Percentiles rank a stretch among this genome's conserved stretches.
Evolutionary conservation across 208 protist genomes (phyloP).

Genomic region (Wallacemonas sp.): DNA sequence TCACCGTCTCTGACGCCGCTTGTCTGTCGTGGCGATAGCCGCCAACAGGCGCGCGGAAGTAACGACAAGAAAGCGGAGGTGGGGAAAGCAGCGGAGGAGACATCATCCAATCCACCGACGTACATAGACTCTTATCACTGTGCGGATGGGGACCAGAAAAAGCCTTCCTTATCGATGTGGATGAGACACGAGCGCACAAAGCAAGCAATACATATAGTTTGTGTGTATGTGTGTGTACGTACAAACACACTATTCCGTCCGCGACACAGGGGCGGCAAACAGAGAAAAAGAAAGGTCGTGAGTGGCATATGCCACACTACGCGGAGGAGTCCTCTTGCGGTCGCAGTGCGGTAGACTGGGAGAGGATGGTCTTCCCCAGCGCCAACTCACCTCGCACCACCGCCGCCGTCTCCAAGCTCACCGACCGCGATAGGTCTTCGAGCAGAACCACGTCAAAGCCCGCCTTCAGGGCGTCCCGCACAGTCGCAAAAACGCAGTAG

Average conservation of each 20-base stretch:
- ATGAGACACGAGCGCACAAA: slow-evolving; percentile 4
- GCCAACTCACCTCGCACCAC: slow-evolving; percentile 2
- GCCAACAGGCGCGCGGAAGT: too few relatives aligned
- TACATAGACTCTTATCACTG: too few relatives aligned
- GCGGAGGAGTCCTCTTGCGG: too few relatives aligned
- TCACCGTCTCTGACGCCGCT: too few relatives aligned
- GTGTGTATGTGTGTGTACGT: slow-evolving; percentile 3
- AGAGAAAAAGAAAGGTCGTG: slow-evolving; percentile 1
- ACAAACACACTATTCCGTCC: background rate
- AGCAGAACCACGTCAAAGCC: slow-evolving; percentile 57
- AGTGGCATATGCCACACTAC: background rate
- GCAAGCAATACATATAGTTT: background rate
- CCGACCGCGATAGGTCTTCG: slow-evolving; percentile 38
- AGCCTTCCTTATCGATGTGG: too few relatives aligned
- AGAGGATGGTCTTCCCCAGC: background rate
- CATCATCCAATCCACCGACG: too few relatives aligned
- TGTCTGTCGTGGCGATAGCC: too few relatives aligned
- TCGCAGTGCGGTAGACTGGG: background rate
- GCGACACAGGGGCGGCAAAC: background rate
- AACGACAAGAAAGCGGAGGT: too few relatives aligned
- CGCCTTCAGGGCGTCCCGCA: slow-evolving; percentile 32
- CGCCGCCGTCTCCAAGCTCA: slow-evolving; percentile 13
- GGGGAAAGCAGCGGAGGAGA: too few relatives aligned
- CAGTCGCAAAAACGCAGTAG: slow-evolving; percentile 69
- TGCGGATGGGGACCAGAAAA: slow-evolving; percentile 6